phyloP scores from a whole-genome alignment of 805 yeast genomes.

The Torulaspora delbrueckii region DNA sequence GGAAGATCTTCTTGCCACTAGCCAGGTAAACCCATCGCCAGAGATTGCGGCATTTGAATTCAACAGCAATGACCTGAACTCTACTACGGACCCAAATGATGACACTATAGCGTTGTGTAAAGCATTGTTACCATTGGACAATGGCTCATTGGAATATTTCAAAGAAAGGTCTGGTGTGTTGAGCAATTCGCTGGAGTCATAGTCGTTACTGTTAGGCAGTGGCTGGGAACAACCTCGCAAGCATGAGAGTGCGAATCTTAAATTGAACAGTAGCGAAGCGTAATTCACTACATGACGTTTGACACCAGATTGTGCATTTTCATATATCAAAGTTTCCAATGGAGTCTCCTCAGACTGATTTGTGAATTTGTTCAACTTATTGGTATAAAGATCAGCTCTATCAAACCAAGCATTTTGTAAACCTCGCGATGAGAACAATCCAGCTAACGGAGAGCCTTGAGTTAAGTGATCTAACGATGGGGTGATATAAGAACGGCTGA shows the following conservation, averaged over 20 bases:
- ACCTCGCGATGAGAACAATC: slow-evolving; percentile 45
- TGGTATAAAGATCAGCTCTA: slow-evolving; percentile 39
- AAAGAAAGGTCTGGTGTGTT: slow-evolving; percentile 40
- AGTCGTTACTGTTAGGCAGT: slow-evolving; percentile 17
- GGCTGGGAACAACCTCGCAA: slow-evolving; percentile 26
- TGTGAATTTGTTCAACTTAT: slow-evolving; percentile 38
- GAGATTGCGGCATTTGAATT: slow-evolving; percentile 65
- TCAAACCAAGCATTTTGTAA: slow-evolving; percentile 49
- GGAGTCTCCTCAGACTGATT: slow-evolving; percentile 25
- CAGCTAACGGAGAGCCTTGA: slow-evolving; percentile 41
- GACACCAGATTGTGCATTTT: slow-evolving; percentile 28
- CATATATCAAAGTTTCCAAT: slow-evolving; percentile 24
- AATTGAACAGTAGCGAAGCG: slow-evolving; percentile 39
- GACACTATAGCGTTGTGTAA: slow-evolving; percentile 47
- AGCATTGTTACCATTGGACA: slow-evolving; percentile 32
- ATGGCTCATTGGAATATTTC: slow-evolving; percentile 31
- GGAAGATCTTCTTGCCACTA: slow-evolving; percentile 51
- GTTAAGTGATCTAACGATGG: slow-evolving; percentile 26
- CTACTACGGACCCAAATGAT: slow-evolving; percentile 72
- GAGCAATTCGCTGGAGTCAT: slow-evolving; percentile 37
- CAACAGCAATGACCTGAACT: slow-evolving; percentile 65
- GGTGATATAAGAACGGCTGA: slow-evolving; percentile 16
- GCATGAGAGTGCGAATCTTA: slow-evolving; percentile 36
- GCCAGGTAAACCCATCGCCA: slow-evolving; percentile 91
- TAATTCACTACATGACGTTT: slow-evolving; percentile 36